These are phyloP conservation scores for Penicillium nucicola DNA, from an alignment of 495 filamentous ascomycete species.

Conservation along the genomic window DNA sequence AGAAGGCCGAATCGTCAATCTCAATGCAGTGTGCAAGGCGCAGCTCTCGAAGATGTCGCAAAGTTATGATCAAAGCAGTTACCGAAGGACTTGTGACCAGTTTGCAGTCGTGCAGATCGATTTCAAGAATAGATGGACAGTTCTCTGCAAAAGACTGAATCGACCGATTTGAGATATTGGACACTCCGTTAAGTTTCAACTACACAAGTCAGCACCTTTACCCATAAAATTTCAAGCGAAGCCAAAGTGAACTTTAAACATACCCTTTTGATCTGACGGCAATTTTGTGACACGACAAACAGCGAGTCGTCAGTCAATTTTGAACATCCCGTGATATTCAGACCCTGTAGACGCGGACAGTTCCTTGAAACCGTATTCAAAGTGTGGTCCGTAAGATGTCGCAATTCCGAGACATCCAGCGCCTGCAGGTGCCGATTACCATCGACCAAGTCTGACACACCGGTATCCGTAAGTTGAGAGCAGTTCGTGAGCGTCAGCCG, in stretches of 20 bases:
- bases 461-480: slow-evolving; percentile 75
- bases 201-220: slow-evolving; percentile 27
- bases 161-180: slow-evolving; percentile 71
- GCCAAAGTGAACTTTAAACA: slow-evolving; percentile 20
- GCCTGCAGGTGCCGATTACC: slow-evolving; percentile 81
- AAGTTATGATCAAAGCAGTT: slow-evolving; percentile 69
- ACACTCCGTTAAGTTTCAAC: slow-evolving; percentile 92
- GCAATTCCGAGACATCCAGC: slow-evolving; percentile 81
- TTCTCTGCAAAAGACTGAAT: slow-evolving; percentile 81
- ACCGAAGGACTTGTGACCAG: slow-evolving; percentile 77
- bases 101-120: slow-evolving; percentile 86
- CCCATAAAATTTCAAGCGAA: neutral
- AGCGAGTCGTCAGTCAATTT: slow-evolving; percentile 84
- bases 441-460: slow-evolving; percentile 74
- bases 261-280: slow-evolving; percentile 85
- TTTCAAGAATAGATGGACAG: slow-evolving; percentile 91
- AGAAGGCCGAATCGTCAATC: slow-evolving; percentile 81
- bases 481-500: slow-evolving; percentile 93
- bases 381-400: slow-evolving; percentile 77
- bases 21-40: slow-evolving; percentile 79
- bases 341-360: slow-evolving; percentile 81
- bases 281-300: slow-evolving; percentile 75
- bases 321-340: slow-evolving; percentile 87
- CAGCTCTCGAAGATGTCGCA: slow-evolving; percentile 81
- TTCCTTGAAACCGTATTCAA: slow-evolving; percentile 76